Evolutionary conservation across 2,329 filamentous ascomycete species (phyloP), one percentile per base, ranked within the genome.

Genomic region (Verticillium longisporum): DNA sequence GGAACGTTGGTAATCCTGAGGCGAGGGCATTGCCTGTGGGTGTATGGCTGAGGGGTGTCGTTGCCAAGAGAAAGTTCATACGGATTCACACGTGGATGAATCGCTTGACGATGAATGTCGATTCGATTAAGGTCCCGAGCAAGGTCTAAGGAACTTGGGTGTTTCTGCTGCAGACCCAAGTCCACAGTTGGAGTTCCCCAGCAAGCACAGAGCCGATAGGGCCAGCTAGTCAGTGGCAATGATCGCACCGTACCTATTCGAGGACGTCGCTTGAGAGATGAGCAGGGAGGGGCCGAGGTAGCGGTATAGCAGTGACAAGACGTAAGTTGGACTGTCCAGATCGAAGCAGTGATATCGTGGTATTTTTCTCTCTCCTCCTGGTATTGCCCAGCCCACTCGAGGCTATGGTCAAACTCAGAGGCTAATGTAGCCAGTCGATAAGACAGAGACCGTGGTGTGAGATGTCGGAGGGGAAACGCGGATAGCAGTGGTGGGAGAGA

Each of bases 1-100:
- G 33, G 56, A 32, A 45, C n/a, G 36, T 45, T 41, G 38, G 36
- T 37, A 26, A 11, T 33, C 38, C 38, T 41, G 15, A n/a, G 32
- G 31, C 36, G 56, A 58, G 37, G 56, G 56, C 56, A 58, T 58
- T 58, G 41, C 56, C 56, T 45, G 56, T 45, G 26, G 55, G 31
- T 14, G 1, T 50, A 18, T 26, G 41, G n/a, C 10, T n/a, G n/a
- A 7, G 41, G n/a, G 7, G 41, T 50, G 18, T 21, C 18, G 41
- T 21, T 18, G 41, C n/a, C 41, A 26, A n/a, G 26, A 21, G 41
- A 21, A 26, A 26, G 2, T 26, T 26, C 26, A 26, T 26, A 26
- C 26, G 26, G 26, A 26, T 26, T 26, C 9, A 10, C n/a, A 18
- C 41, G 41, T 18, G 41, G 18, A 18, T 21, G 11, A n/a, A n/a